Evolutionary conservation across 192 early-diverging fungal genomes (phyloP).

Genomic region (Podila clonocystis): DNA sequence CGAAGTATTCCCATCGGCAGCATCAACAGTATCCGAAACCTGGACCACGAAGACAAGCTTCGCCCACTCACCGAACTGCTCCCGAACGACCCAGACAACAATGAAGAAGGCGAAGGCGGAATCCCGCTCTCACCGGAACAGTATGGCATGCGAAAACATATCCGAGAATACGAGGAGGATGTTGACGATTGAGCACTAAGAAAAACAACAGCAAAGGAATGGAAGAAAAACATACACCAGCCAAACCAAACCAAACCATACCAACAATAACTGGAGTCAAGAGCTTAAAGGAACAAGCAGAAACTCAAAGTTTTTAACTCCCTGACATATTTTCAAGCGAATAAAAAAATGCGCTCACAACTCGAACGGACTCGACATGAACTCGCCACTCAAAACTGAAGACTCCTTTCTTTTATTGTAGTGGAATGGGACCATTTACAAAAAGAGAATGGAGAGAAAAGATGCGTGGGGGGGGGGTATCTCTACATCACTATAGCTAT

Average conservation of each 20-base stretch:
- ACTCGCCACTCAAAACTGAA: background rate
- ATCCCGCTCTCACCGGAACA: constrained; percentile 4
- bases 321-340: too few species aligned
- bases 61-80: constrained; percentile 19
- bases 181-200: background rate
- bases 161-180: constrained; percentile 2
- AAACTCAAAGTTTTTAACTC: too few species aligned
- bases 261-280: too few species aligned
- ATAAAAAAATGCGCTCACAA: too few species aligned
- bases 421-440: background rate
- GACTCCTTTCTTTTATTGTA: background rate
- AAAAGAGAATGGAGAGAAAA: background rate
- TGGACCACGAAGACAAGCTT: constrained; percentile 22
- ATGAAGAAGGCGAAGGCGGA: constrained; percentile 8
- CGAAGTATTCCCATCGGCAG: constrained; percentile 22
- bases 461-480: background rate
- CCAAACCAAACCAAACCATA: too few species aligned
- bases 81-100: background rate
- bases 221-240: background rate
- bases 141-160: constrained; percentile 27
- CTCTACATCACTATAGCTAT: background rate
- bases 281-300: too few species aligned
- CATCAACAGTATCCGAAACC: constrained; percentile 36
- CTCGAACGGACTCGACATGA: too few species aligned
- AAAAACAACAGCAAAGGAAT: background rate